Evolutionary conservation across 2,329 filamentous ascomycete species (phyloP).

Genomic region (Trichoderma afroharzianum): DNA sequence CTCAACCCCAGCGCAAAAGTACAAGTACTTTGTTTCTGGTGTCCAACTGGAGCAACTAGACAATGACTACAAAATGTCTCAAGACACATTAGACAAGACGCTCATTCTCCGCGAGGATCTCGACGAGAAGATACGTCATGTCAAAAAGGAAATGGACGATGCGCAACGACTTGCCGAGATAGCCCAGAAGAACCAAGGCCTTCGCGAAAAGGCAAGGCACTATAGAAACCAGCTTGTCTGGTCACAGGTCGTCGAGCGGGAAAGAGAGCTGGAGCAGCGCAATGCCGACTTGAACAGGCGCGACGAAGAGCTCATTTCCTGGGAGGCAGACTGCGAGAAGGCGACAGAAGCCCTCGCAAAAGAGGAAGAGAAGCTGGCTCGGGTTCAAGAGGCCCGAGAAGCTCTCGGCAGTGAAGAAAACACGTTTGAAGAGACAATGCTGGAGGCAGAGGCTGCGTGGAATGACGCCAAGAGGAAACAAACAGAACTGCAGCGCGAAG

Average conservation of each 20-base stretch:
- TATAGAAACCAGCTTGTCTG: slow-evolving; percentile 72
- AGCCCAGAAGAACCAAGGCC: slow-evolving; percentile 61
- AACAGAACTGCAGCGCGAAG: slow-evolving; percentile 54
- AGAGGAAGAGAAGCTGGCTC: slow-evolving; percentile 43
- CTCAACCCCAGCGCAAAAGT: slow-evolving; percentile 79
- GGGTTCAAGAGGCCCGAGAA: slow-evolving; percentile 38
- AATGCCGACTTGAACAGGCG: slow-evolving; percentile 29
- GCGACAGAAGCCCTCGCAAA: slow-evolving; percentile 49
- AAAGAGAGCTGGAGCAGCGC: slow-evolving; percentile 46
- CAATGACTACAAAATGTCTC: slow-evolving; percentile 82
- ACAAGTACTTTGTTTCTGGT: slow-evolving; percentile 93
- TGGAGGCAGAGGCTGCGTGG: slow-evolving; percentile 48
- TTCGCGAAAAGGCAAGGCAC: slow-evolving; percentile 58
- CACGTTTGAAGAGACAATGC: slow-evolving; percentile 41
- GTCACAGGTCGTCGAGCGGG: slow-evolving; percentile 78
- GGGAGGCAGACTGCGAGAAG: slow-evolving; percentile 31
- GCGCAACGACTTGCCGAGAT: slow-evolving; percentile 62
- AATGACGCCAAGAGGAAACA: slow-evolving; percentile 53
- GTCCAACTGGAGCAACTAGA: slow-evolving; percentile 91
- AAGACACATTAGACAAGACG: slow-evolving; percentile 70
- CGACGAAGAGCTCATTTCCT: slow-evolving; percentile 26
- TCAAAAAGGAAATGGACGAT: slow-evolving; percentile 47
- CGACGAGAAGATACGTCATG: slow-evolving; percentile 30
- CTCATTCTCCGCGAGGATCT: slow-evolving; percentile 37
- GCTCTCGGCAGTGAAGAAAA: slow-evolving; percentile 45